phyloP scores from a whole-genome alignment of 139 green algal species.

The Tetradesmus lagerheimii region DNA sequence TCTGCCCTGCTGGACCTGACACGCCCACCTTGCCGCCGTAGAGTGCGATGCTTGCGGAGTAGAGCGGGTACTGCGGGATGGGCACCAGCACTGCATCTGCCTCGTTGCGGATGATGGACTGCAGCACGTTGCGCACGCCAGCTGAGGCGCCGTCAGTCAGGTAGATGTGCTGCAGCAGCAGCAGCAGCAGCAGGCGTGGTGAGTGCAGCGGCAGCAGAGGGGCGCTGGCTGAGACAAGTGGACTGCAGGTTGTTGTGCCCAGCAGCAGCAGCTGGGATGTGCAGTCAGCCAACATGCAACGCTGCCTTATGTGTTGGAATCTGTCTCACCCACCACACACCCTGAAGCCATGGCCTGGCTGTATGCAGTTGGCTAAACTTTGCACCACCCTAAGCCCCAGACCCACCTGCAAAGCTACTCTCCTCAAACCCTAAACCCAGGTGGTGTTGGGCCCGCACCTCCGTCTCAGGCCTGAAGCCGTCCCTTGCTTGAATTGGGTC shows the following conservation, averaged over 20 bases:
- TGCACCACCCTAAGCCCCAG: too few relatives aligned
- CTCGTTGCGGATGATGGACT: conserved; percentile 72
- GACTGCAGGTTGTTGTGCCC: too few relatives aligned
- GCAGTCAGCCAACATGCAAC: too few relatives aligned
- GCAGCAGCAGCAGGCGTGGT: conserved; percentile 13
- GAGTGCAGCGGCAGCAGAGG: background rate
- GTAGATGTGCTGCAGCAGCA: conserved; percentile 79
- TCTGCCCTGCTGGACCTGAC: too few relatives aligned
- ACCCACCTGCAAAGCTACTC: background rate
- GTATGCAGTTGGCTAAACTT: too few relatives aligned
- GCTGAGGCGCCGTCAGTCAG: conserved; percentile 88
- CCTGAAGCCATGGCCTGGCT: too few relatives aligned
- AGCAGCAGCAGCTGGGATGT: too few relatives aligned
- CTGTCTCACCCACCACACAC: too few relatives aligned
- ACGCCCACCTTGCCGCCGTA: conserved; percentile 72
- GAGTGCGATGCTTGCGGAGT: conserved; percentile 85
- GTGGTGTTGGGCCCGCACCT: background rate
- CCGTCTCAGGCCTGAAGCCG: background rate
- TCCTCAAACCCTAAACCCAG: background rate
- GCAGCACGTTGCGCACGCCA: conserved; percentile 78
- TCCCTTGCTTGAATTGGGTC: too few relatives aligned
- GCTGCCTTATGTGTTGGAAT: too few relatives aligned
- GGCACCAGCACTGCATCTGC: conserved; percentile 70
- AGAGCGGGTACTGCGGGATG: conserved; percentile 94
- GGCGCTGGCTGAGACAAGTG: too few relatives aligned